Base-by-base conservation (phyloP, 2,329 filamentous ascomycete genomes). In the Rhexocercosporidium sp. region DNA sequence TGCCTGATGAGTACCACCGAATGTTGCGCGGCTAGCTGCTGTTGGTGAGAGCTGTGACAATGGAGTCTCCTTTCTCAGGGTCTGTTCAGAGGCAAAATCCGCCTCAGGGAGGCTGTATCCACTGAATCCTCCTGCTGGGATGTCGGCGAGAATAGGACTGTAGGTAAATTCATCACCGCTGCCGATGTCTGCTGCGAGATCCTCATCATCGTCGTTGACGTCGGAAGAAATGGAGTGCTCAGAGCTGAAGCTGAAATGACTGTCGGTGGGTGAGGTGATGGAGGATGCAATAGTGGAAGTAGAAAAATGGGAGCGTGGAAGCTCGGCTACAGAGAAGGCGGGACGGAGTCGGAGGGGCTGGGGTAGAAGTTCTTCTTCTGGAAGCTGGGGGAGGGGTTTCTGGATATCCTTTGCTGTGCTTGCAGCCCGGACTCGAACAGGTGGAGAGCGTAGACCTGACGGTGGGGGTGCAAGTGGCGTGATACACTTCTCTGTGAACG, bases 241-340 rank as follows among this genome's bases (percentile, higher is more conserved):
- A 3, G 71, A 66, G 53, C 64, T 69, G 61, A 74, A 73, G 41
- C 63, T 68, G 34, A 76, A 76, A 18, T 73, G 63, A 62, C 70
- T 74, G 1, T 73, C 71, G 0, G 70, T 70, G 14, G 74, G 74
- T 5, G 74, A 76, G 8, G 69, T 69, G 20, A 72, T 54, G n/a
- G 65, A 56, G 16, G 72, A 73, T 2, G 73, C 71, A n/a, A 75
- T 69, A 3, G 74, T 77, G 18, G 74, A 75, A 3, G 68, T 71
- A 0, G 76, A 77, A 62, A 77, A 77, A 59, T 75, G 75, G 3
- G 75, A 76, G 62, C 67, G 53, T 12, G 74, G 73, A 22, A 76
- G 64, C 11, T 73, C 66, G 9, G 69, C 62, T 20, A 60, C 64
- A 16, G 69, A 71, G n/a, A 62, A 49, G 11, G 63, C 62, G 2